Percentiles rank a stretch among this genome's conserved stretches.
phyloP scores from a whole-genome alignment of 192 early-diverging fungal species.

The Chytriomyces confervae region DNA sequence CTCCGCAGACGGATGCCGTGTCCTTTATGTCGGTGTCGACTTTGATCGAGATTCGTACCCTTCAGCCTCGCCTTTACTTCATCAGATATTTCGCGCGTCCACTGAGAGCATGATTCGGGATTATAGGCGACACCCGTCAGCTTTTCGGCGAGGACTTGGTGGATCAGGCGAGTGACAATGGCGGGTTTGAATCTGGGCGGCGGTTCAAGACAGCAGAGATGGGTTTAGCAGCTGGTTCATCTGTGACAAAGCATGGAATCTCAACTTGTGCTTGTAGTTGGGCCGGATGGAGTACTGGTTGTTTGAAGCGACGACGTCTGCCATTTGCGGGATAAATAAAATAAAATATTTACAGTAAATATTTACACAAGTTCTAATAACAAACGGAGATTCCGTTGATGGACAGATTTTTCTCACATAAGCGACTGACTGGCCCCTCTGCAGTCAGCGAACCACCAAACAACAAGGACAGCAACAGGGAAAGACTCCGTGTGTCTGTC shows the following conservation, averaged over 20 bases:
- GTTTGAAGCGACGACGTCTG: background rate
- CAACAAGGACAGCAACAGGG: too few species aligned
- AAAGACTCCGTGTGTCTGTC: too few species aligned
- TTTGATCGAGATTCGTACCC: slow-evolving; percentile 35
- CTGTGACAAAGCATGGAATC: background rate
- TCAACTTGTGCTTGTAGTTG: slow-evolving; percentile 65
- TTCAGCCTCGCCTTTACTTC: slow-evolving; percentile 65
- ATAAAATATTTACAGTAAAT: background rate
- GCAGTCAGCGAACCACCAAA: too few species aligned
- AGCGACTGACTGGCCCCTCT: too few species aligned
- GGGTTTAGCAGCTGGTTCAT: background rate
- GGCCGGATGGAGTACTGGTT: slow-evolving; percentile 56
- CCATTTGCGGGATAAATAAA: background rate
- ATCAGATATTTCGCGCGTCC: slow-evolving; percentile 63
- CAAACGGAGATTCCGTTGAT: too few species aligned
- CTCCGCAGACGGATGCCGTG: background rate
- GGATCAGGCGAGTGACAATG: slow-evolving; percentile 51
- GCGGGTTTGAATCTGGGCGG: slow-evolving; percentile 57
- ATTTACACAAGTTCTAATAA: too few species aligned
- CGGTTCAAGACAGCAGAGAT: too few species aligned
- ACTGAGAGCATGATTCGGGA: slow-evolving; percentile 59
- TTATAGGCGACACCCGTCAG: slow-evolving; percentile 54
- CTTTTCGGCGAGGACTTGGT: slow-evolving; percentile 53
- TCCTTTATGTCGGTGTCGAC: background rate
- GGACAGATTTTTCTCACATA: too few species aligned